These are phyloP conservation scores for Mimosa bimucronata DNA, from an alignment of 306 rosid species.

Conservation along the genomic window DNA sequence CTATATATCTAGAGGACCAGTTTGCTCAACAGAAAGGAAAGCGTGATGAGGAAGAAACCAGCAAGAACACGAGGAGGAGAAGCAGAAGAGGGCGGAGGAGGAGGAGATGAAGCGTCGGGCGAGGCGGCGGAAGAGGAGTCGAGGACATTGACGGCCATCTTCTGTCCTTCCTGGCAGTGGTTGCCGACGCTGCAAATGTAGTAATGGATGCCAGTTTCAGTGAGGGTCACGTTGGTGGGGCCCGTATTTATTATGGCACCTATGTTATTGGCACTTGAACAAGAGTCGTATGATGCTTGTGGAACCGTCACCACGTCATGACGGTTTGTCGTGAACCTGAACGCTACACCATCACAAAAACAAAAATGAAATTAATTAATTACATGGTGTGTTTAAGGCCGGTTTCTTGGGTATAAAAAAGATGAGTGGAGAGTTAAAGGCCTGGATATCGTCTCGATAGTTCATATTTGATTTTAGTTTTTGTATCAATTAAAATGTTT, in stretches of 20 bases:
- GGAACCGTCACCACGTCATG: conserved; percentile 32
- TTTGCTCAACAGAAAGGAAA: background rate
- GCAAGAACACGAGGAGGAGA: background rate
- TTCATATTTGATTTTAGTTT: too few species aligned
- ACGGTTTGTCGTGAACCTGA: background rate
- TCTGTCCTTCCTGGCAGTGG: conserved; percentile 17
- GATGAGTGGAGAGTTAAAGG: too few species aligned
- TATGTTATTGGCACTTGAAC: background rate
- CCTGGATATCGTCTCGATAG: too few species aligned
- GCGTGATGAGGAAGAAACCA: background rate
- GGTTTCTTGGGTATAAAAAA: too few species aligned
- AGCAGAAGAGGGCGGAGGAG: background rate
- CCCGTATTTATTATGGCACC: background rate
- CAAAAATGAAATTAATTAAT: background rate
- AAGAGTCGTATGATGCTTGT: conserved; percentile 23
- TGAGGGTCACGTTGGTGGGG: conserved; percentile 18
- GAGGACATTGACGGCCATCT: conserved; percentile 28
- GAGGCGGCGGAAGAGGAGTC: background rate
- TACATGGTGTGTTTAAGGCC: too few species aligned
- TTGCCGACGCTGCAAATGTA: conserved; percentile 27
- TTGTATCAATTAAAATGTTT: too few species aligned
- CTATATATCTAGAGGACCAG: background rate
- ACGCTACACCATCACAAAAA: background rate
- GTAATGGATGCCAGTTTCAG: conserved; percentile 19
- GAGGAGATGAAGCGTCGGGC: background rate